phyloP scores from a whole-genome alignment of 495 filamentous ascomycete genomes.

The Pyrenopolyporus hunteri region DNA sequence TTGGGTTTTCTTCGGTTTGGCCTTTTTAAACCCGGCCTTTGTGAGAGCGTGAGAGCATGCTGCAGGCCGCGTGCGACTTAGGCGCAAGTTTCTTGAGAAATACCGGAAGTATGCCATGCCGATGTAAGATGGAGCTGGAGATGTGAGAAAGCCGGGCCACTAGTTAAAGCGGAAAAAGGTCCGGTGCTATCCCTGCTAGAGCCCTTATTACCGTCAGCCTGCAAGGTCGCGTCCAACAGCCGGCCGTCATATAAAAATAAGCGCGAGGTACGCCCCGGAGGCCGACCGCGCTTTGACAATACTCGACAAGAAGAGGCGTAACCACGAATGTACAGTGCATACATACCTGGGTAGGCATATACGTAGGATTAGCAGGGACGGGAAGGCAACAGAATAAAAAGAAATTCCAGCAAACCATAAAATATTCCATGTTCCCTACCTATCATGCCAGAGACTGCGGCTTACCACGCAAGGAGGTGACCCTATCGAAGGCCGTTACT shows the following conservation, averaged over 20 bases:
- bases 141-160: conserved; percentile 22
- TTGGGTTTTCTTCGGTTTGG: neutral
- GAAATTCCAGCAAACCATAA: conserved; percentile 10
- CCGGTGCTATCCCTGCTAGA: conserved; percentile 22
- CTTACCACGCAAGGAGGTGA: conserved; percentile 14
- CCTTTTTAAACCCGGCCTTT: conserved; percentile 3
- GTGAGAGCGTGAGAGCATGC: conserved; percentile 16
- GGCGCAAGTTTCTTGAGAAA: conserved; percentile 19
- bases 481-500: conserved; percentile 1
- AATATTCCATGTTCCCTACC: no score
- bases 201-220: conserved; percentile 18
- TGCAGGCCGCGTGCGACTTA: conserved; percentile 15
- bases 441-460: neutral
- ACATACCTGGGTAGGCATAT: no score
- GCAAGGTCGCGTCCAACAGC: conserved; percentile 31
- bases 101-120: conserved; percentile 23
- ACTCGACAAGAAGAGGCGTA: neutral
- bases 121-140: neutral
- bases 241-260: conserved; percentile 29
- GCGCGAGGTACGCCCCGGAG: conserved; percentile 26
- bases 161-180: conserved; percentile 37
- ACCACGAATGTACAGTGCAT: no score
- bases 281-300: conserved; percentile 15
- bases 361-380: neutral
- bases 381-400: neutral